Conservation (phyloP, 176 grass and related monocot species). For the Eragrostis nindensis region DNA sequence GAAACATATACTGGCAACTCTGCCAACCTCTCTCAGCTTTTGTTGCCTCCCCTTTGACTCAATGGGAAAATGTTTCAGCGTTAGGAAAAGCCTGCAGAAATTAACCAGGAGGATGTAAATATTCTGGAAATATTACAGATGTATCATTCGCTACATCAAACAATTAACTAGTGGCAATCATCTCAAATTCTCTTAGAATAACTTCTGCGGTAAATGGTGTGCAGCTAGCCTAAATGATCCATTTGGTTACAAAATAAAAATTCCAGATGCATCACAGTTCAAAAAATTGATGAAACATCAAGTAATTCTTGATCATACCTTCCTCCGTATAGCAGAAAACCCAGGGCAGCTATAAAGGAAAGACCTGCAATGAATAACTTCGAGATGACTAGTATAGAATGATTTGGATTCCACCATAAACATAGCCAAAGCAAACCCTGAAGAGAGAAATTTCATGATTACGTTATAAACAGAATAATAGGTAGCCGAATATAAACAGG, state of each 20-base stretch:
- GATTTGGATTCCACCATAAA: conserved; percentile 64
- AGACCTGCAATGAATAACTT: conserved; percentile 67
- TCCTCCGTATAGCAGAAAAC: conserved; percentile 82
- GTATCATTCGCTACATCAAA: conserved; percentile 4
- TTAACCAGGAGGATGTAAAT: conserved; percentile 8
- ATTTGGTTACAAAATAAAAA: conserved; percentile 1
- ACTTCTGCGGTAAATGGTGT: conserved; percentile 5
- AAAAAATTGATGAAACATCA: conserved; percentile 16
- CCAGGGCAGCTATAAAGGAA: conserved; percentile 74
- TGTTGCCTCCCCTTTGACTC: conserved; percentile 83
- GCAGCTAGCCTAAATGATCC: neutral
- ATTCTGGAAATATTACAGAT: neutral
- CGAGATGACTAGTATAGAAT: conserved; percentile 53
- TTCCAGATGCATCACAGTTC: neutral
- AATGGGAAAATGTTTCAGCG: conserved; percentile 76
- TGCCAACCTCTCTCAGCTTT: conserved; percentile 87
- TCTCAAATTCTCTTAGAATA: neutral
- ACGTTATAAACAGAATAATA: neutral
- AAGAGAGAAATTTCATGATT: conserved; percentile 32
- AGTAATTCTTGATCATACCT: conserved; percentile 48
- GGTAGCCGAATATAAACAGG: neutral
- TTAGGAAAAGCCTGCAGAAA: conserved; percentile 76
- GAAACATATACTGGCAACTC: conserved; percentile 82
- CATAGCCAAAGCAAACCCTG: conserved; percentile 63
- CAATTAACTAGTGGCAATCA: neutral